Conservation (phyloP, 805 yeast genomes). For the Kuraishia molischiana region DNA sequence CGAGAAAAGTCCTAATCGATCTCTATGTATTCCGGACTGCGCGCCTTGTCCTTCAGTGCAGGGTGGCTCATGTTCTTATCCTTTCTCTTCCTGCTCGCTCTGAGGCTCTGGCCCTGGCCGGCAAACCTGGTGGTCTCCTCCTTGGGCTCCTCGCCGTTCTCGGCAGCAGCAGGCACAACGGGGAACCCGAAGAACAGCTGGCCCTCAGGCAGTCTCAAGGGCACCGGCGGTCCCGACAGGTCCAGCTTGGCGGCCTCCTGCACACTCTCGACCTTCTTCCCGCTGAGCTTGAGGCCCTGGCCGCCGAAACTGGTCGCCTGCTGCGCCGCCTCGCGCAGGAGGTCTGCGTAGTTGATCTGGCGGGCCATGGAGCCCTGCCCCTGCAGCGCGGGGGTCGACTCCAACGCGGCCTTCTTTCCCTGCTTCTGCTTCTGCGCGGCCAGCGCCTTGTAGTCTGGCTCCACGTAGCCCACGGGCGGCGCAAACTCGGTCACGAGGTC, state of each 20-base stretch:
- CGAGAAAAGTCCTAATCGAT: constrained; percentile 65
- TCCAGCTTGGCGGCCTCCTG: constrained; percentile 33
- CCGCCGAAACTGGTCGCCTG: constrained; percentile 36
- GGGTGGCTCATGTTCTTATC: constrained; percentile 39
- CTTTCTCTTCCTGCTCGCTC: constrained; percentile 50
- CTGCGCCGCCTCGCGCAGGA: constrained; percentile 34
- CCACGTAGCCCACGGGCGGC: constrained; percentile 97
- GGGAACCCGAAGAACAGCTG: constrained; percentile 94
- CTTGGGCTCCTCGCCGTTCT: constrained; percentile 21
- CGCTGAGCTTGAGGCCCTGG: constrained; percentile 63
- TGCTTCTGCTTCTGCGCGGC: constrained; percentile 17
- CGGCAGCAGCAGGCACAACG: constrained; percentile 36
- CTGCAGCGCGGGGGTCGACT: constrained; percentile 19
- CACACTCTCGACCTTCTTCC: constrained; percentile 26
- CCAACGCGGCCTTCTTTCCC: constrained; percentile 31
- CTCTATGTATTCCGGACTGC: constrained; percentile 74
- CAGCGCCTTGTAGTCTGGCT: constrained; percentile 55
- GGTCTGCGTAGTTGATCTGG: constrained; percentile 52
- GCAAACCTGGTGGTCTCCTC: constrained; percentile 13
- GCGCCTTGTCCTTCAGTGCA: constrained; percentile 50
- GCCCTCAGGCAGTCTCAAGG: constrained; percentile 68
- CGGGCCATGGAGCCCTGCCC: constrained; percentile 67
- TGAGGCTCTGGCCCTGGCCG: constrained; percentile 71
- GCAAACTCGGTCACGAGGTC: constrained; percentile 97
- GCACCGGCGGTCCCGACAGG: constrained; percentile 57